phyloP scores from a whole-genome alignment of 305 asterid species.

The Galium porrigens region DNA sequence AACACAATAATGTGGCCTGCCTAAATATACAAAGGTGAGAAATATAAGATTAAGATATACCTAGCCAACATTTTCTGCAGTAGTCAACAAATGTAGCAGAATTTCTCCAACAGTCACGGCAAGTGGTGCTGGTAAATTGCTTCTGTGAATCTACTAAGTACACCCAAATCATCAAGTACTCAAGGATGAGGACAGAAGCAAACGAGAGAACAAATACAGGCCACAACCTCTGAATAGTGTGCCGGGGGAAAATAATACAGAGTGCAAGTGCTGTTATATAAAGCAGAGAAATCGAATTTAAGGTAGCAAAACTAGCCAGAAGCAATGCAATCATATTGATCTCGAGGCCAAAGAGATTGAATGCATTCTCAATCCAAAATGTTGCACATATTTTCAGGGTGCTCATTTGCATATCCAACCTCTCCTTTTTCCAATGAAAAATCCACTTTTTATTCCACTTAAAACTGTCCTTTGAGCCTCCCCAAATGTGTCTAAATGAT shows the following conservation, averaged over 20 bases:
- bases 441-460: slow-evolving; percentile 69
- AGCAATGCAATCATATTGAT: slow-evolving; percentile 77
- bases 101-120: slow-evolving; percentile 88
- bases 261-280: slow-evolving; percentile 69
- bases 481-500: slow-evolving; percentile 62
- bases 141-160: slow-evolving; percentile 30
- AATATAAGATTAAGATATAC: slow-evolving; percentile 25
- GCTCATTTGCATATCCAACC: slow-evolving; percentile 76
- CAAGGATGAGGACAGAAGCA: slow-evolving; percentile 66
- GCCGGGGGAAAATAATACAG: slow-evolving; percentile 65
- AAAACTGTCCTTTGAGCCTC: slow-evolving; percentile 63
- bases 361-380: slow-evolving; percentile 90
- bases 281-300: slow-evolving; percentile 65
- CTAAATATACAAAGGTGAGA: neutral
- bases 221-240: slow-evolving; percentile 63
- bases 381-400: slow-evolving; percentile 66
- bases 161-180: slow-evolving; percentile 74
- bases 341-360: slow-evolving; percentile 94
- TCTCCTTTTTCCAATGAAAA: slow-evolving; percentile 67
- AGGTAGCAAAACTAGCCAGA: slow-evolving; percentile 80
- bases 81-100: slow-evolving; percentile 38
- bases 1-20: neutral
- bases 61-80: slow-evolving; percentile 82
- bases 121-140: slow-evolving; percentile 23
- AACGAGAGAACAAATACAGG: slow-evolving; percentile 58